Base-by-base conservation (phyloP, 352 stramenopile genomes). In the Phytophthora cryptogea region DNA sequence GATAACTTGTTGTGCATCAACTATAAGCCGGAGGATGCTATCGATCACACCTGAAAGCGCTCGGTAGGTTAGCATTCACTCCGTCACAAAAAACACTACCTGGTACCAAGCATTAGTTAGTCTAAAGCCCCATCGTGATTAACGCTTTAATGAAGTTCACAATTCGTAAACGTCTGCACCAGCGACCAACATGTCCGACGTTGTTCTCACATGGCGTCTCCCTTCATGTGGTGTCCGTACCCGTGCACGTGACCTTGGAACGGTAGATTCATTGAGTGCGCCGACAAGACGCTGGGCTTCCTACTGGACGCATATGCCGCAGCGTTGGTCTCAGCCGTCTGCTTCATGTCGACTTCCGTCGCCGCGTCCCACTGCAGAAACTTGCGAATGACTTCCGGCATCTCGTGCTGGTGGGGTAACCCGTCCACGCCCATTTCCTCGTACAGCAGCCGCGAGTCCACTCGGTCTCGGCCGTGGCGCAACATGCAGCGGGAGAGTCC, bases 201-300 rank as follows among this genome's bases (percentile, higher is more conserved):
- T 44, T 30, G 30, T 20, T 8, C 40, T 54, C 54, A 61, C 35
- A 45, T 45, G 37, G 35, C 37, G 23, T 57, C 44, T 2, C 17
- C 16, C 26, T 67, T 62, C 6, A 49, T 39, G 14, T 47, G 39
- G 39, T 63, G 40, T 48, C 39, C 39, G 17, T 63, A 39, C 4
- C 39, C 53, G 16, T 68, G 59, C 27, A 59, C 47, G 16, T 71
- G 66, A 0, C 37, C 31, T 30, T 59, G 53, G 46, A 86, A 82
- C 0, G 78, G 78, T 37, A 88, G 61, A 66, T 88, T 88, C 76
- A 88, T 88, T n/a, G 78, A 88, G 65, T 86, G 66, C 17, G 66
- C 55, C n/a, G 76, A 86, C 23, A 86, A 53, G 17, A 83, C 53
- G 0, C 63, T 48, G 9, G 76, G 78, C 5, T 68, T 66, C 37